Evolutionary conservation across 2,329 filamentous ascomycete species (phyloP).

Genomic region (Elsinoe necatrix): DNA sequence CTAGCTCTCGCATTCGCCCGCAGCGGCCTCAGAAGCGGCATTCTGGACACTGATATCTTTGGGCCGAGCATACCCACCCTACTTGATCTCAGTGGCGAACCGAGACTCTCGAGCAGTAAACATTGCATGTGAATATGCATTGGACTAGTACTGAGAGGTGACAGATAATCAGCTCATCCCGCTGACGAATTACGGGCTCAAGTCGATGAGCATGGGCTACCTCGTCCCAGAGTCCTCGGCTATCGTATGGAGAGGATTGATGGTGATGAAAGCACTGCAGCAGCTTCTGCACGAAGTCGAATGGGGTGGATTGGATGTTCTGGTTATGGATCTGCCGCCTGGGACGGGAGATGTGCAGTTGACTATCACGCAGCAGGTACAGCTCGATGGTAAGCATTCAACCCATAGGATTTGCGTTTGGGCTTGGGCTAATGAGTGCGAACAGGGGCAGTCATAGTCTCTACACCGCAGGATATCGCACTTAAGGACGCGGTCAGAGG

Average conservation of each 20-base stretch:
- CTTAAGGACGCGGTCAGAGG: slow-evolving; percentile 88
- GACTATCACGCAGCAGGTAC: slow-evolving; percentile 90
- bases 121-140: slow-evolving; percentile 17
- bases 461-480: slow-evolving; percentile 87
- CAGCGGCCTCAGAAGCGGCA: slow-evolving; percentile 70
- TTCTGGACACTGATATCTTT: slow-evolving; percentile 94
- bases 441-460: slow-evolving; percentile 73
- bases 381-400: slow-evolving; percentile 65
- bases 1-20: slow-evolving; percentile 79
- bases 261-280: slow-evolving; percentile 96
- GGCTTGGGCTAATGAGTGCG: neutral
- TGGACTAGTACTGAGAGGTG: neutral
- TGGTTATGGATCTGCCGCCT: slow-evolving; percentile 85
- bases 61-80: slow-evolving; percentile 90
- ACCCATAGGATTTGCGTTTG: neutral
- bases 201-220: slow-evolving; percentile 99
- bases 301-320: slow-evolving; percentile 80
- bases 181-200: slow-evolving; percentile 86
- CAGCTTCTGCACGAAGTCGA: slow-evolving; percentile 92
- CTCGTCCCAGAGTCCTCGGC: slow-evolving; percentile 71
- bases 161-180: slow-evolving; percentile 74
- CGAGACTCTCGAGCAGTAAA: slow-evolving; percentile 63
- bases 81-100: slow-evolving; percentile 56
- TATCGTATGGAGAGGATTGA: slow-evolving; percentile 89
- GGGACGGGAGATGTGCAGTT: slow-evolving; percentile 94